Base-by-base conservation (phyloP, 768 basidiomycete genomes). In the Suillus americanus region DNA sequence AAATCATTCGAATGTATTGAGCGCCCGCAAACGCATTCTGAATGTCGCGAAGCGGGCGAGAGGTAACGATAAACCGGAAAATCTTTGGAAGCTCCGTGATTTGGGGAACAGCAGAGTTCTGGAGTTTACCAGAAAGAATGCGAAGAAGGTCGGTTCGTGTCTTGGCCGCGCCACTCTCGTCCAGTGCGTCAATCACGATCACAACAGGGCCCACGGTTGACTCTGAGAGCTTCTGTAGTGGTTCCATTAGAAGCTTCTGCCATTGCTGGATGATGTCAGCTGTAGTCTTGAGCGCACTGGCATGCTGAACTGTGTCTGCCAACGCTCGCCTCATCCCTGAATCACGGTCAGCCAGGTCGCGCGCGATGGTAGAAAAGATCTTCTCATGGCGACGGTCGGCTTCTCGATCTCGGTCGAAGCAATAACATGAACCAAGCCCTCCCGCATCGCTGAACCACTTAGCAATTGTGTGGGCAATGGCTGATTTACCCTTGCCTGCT, bases 141-240 rank as follows among this genome's bases (percentile, higher is more conserved):
- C 30, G 3, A 18, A 76, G 70, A 51, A 74, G 62, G 5, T 20
- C 18, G 18, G 30, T 25, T 6, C 66, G 65, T 62, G 64, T 38
- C 5, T 20, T 18, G 3, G 13, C 53, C 8, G 61, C 41, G 9
- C 62, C 63, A 38, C 64, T 68, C 46, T 66, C 69, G 43, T 71
- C 68, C 23, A 73, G 48, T 5, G 63, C 72, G 48, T 75, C 74
- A 38, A 74, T 69, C 57, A 75, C 61, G 30, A 73, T 61, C 18
- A 72, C 53, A 12, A 74, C 65, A 41, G 69, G 74, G 1, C 69
- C 66, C 38, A 69, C 33, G 20, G 8, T 45, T 30, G 45, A 33
- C 35, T 64, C 60, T 10, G 61, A 68, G 16, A 33, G 38, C 62
- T 40, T 40, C 10, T 3, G 55, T 46, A 14, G 67, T 64, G 25